Conservation (phyloP, 129 eudicot genomes). For the Centaurea solstitialis region DNA sequence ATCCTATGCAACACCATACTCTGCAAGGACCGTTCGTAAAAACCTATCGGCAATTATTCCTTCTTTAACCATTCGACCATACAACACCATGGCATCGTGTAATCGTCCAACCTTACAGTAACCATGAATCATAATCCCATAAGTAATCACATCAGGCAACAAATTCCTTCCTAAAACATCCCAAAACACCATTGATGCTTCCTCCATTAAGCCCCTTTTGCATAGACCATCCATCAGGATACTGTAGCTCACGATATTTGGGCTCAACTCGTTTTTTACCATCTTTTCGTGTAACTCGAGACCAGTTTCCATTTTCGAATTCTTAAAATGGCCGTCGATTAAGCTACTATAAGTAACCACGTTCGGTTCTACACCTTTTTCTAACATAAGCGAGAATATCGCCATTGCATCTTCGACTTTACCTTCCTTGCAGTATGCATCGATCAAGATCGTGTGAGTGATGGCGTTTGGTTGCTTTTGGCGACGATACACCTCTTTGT, state of each 20-base stretch:
- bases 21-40: conserved; percentile 31
- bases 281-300: conserved; percentile 59
- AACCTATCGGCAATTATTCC: conserved; percentile 52
- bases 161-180: conserved; percentile 37
- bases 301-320: conserved; percentile 34
- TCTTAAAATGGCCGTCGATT: conserved; percentile 58
- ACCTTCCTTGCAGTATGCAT: conserved; percentile 74
- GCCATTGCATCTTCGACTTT: conserved; percentile 53
- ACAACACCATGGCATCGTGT: conserved; percentile 44
- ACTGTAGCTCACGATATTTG: conserved; percentile 67
- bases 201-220: conserved; percentile 58
- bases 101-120: conserved; percentile 57
- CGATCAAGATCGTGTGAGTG: conserved; percentile 55
- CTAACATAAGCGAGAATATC: conserved; percentile 46
- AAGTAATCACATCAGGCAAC: conserved; percentile 60
- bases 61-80: conserved; percentile 45
- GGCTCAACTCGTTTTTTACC: conserved; percentile 42
- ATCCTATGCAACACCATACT: conserved; percentile 36
- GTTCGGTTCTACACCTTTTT: conserved; percentile 50
- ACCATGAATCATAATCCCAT: conserved; percentile 63
- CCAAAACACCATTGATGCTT: conserved; percentile 45
- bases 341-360: conserved; percentile 68
- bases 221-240: conserved; percentile 75
- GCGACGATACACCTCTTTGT: conserved; percentile 27
- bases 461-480: conserved; percentile 38